Percentiles rank a stretch among this genome's conserved stretches.
Conservation (phyloP, 148 eudicot species). For the Silene conica region DNA sequence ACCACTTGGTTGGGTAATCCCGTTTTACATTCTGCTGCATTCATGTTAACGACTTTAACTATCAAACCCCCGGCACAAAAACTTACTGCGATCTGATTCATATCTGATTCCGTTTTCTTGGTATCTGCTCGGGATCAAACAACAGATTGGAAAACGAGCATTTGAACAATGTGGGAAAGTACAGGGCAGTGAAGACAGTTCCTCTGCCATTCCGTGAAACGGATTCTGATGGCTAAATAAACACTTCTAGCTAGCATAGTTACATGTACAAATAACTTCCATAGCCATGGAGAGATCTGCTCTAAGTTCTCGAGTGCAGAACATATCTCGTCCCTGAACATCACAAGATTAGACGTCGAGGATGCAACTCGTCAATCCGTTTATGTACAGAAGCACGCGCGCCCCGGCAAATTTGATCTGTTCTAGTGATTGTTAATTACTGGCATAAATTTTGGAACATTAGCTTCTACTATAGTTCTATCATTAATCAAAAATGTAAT, state of each 20-base stretch:
- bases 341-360: constrained; percentile 3
- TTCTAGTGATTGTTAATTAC: background rate
- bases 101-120: background rate
- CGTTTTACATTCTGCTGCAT: background rate
- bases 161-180: constrained; percentile 83
- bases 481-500: constrained; percentile 15
- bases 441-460: background rate
- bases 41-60: background rate
- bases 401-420: constrained; percentile 2
- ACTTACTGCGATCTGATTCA: background rate
- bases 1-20: too few relatives aligned
- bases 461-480: constrained; percentile 1
- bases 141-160: constrained; percentile 91
- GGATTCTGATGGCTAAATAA: constrained; percentile 55
- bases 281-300: constrained; percentile 16
- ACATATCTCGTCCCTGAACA: background rate
- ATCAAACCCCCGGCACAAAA: background rate
- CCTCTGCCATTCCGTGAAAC: constrained; percentile 85
- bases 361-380: constrained; percentile 13
- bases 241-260: background rate
- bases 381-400: constrained; percentile 20
- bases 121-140: constrained; percentile 5
- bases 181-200: constrained; percentile 74
- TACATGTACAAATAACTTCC: constrained; percentile 20
- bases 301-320: background rate